phyloP scores from a whole-genome alignment of 2,329 filamentous ascomycete genomes.

The Amauroascus niger region DNA sequence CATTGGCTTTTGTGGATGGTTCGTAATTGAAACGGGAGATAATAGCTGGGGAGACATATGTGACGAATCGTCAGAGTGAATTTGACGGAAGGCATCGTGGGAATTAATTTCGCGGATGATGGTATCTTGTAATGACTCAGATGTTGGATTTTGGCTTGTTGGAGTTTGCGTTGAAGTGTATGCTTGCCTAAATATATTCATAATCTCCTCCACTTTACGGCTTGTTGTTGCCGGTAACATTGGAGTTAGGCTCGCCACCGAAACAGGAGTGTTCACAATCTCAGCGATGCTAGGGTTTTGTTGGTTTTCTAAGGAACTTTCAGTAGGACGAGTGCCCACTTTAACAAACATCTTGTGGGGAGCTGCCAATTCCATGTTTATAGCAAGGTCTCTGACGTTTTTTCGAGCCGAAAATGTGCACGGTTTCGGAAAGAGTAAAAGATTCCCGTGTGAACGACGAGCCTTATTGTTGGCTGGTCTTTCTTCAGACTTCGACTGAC shows the following conservation, averaged over 20 bases:
- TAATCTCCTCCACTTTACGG: conserved; percentile 33
- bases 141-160: conserved; percentile 28
- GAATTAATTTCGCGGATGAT: conserved; percentile 39
- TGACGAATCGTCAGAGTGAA: conserved; percentile 12
- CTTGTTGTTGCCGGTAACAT: conserved; percentile 21
- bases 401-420: conserved; percentile 22
- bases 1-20: neutral
- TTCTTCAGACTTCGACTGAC: neutral
- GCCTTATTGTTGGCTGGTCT: neutral
- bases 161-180: conserved; percentile 24
- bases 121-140: conserved; percentile 35
- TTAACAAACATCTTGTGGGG: conserved; percentile 25
- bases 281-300: conserved; percentile 33
- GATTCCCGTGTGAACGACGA: neutral
- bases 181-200: conserved; percentile 35
- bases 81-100: conserved; percentile 33
- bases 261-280: conserved; percentile 35
- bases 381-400: conserved; percentile 35
- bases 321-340: conserved; percentile 27
- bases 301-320: conserved; percentile 13
- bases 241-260: conserved; percentile 22
- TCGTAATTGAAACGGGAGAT: conserved; percentile 3
- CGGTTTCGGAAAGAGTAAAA: neutral
- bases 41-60: neutral
- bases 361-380: conserved; percentile 32